Evolutionary conservation across 345 rosid genomes (phyloP), one percentile per base, ranked within the genome.

Genomic region (Aethionema arabicum): DNA sequence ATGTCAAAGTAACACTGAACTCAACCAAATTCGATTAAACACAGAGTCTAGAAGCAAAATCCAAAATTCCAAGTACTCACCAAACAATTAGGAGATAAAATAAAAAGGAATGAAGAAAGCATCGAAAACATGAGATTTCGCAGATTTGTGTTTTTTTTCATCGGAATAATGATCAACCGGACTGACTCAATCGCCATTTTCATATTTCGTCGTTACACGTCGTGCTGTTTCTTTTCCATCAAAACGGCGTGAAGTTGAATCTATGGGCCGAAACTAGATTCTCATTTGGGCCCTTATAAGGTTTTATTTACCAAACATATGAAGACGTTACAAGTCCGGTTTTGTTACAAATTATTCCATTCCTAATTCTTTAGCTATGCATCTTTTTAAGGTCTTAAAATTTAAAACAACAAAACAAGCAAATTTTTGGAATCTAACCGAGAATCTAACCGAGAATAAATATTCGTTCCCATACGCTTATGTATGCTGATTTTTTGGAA

Each of bases 91-190:
- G 10, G n/a, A 16, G 11, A 36, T n/a, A n/a, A n/a, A n/a, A n/a
- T n/a, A 11, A 52, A 27, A 40, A 13, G 4, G 7, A 40, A 3
- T 11, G 43, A 40, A 27, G 2, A 14, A 1, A 14, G 15, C 40
- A 21, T 0, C 59, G 52, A 27, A 15, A 43, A 42, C 53, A 68
- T 38, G 56, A 56, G 56, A 69, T 55, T 55, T 48, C 38, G 62
- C 45, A 52, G 67, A 70, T 63, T 69, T 69, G 55, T 44, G n/a
- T n/a, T n/a, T n/a, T 58, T 46, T 35, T 43, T 51, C 69, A 69
- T 49, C 59, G 59, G 64, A 56, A 50, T 48, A 32, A 55, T 70
- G 69, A 70, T 70, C 74, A 47, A 56, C 62, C 21, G 35, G 60
- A 15, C n/a, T 49, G 11, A 30, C 40, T 42, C 35, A 3, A 4